Conservation (phyloP, 2,329 filamentous ascomycete species). For the Fusarium sp. region DNA sequence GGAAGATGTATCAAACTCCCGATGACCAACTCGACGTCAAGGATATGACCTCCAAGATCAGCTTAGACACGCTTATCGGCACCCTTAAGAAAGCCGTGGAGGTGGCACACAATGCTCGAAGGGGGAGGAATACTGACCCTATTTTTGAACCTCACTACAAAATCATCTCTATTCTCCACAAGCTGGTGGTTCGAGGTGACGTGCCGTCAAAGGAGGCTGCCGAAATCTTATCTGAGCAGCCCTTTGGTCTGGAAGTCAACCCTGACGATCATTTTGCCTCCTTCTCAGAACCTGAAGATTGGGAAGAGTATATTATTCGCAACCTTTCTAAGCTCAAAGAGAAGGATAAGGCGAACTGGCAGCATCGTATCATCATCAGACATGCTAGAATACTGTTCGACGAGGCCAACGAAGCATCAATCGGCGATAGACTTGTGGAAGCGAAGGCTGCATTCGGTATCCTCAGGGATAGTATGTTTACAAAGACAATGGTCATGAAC, state of each 20-base stretch:
- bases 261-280: conserved; percentile 52
- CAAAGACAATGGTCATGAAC: conserved; percentile 93
- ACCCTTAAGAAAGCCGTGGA: conserved; percentile 65
- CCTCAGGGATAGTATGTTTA: conserved; percentile 80
- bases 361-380: conserved; percentile 88
- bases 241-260: conserved; percentile 58
- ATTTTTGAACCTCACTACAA: conserved; percentile 95
- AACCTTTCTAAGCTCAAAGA: conserved; percentile 66
- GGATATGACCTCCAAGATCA: conserved; percentile 53
- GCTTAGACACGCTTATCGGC: conserved; percentile 57
- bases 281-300: conserved; percentile 65
- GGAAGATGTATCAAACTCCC: conserved; percentile 71
- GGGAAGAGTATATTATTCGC: conserved; percentile 67
- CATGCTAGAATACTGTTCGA: conserved; percentile 70
- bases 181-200: conserved; percentile 73
- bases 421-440: conserved; percentile 66
- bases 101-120: conserved; percentile 64
- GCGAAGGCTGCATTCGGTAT: conserved; percentile 85
- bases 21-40: conserved; percentile 58
- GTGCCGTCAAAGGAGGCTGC: conserved; percentile 62
- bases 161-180: conserved; percentile 83
- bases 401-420: conserved; percentile 55
- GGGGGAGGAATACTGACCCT: conserved; percentile 74
- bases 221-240: conserved; percentile 67
- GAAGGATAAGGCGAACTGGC: conserved; percentile 94